Evolutionary conservation across 2,329 filamentous ascomycete species (phyloP), one percentile per base, ranked within the genome.

Genomic region (Diaporthe vaccinii): DNA sequence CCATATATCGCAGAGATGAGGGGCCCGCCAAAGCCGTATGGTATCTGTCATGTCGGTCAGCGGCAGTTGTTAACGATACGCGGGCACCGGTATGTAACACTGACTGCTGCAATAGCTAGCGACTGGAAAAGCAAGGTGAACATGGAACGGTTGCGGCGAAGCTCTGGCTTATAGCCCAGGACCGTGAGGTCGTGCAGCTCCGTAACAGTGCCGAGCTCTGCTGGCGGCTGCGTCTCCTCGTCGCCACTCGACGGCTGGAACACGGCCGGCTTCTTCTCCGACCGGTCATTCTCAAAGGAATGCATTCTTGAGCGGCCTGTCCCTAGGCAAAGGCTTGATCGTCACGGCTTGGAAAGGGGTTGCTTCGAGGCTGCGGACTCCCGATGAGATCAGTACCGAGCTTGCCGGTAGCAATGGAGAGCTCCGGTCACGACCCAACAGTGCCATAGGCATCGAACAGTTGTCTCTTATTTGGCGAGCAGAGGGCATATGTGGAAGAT

Each of bases 71-170:
- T 41, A 25, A 17, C 2, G 12, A 65, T 2, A 28, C 14, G 44
- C 15, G 25, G 34, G 53, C 14, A 55, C 10, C 1, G 3, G 9
- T 15, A 51, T 51, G 5, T 49, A 17, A 8, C 14, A 74, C 81
- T 75, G 77, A 84, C 83, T 28, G 90, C 90, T 41, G 90, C 89
- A 41, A 92, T 91, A 31, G 90, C 89, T 10, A 92, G 83, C 0
- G 88, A 88, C 80, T 92, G 90, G 80, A 92, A 92, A 17, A 92
- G 84, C 1, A 93, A 83, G 0, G 90, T 91, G 77, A 88, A 85
- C 78, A 92, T 86, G 0, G 90, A 91, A 44, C 91, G 86, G 77
- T 92, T 92, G 31, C 90, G 87, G 28, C 81, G 83, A 25, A 93
- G 83, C 79, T 91, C 89, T 6, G 89, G 86, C 74, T 86, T 88